Base-by-base conservation (phyloP, 2,329 filamentous ascomycete species). In the Alternaria solani region DNA sequence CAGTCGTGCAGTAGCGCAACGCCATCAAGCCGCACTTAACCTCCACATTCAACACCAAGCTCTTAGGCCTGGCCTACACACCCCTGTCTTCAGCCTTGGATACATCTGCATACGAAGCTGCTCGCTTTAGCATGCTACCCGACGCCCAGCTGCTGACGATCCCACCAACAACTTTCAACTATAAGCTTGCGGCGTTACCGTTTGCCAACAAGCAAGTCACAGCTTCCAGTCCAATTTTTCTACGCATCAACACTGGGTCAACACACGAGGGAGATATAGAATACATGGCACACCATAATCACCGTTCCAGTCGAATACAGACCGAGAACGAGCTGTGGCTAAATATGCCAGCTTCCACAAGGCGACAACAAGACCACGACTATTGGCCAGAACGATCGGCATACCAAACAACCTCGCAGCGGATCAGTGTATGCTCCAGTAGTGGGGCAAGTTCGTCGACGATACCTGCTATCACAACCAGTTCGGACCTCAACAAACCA, bases 311-410 rank as follows among this genome's bases (percentile, higher is more conserved):
- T 51, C 66, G 42, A 36, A 56, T 51, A 28, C 62, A 62, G 57
- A 63, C 67, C 30, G 66, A 70, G 25, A 66, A 64, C 7, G 74
- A 77, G 49, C 59, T 78, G 25, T 78, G 75, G 75, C 71, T 75
- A 44, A 69, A 61, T 32, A 67, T 71, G 66, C 65, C 73, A 12
- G 67, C 66, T 49, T 65, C 55, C 18, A 55, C 64, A 46, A 57
- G 64, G 51, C 48, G 32, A 39, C 63, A 62, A 47, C 55, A 62
- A 42, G 62, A 69, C 25, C 61, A 60, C 26, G 51, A 11, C 51
- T 60, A 25, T 7, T 46, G 32, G 23, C 46, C 44, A 49, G 66
- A 71, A 53, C 66, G 60, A 55, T 74, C 74, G 32, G 74, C 75
- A 26, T 77, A 76, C 54, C 68, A 63, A 61, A 61, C 70, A 39